Base-by-base conservation (phyloP, 2,329 filamentous ascomycete species). In the Hirsutella thompsonii region DNA sequence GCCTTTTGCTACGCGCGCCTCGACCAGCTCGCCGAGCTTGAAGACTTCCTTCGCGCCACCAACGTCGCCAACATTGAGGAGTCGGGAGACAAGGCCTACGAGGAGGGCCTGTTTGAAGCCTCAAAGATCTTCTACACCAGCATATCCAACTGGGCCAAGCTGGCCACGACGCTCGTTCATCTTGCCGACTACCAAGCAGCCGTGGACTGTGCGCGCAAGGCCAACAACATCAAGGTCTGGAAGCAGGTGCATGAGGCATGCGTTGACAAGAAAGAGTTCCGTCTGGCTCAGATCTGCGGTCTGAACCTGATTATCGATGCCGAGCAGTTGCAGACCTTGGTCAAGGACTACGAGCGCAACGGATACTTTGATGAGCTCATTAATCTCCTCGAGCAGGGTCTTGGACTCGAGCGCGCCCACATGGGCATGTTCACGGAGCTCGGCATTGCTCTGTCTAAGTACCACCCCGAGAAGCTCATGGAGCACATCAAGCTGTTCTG, bases 311-410 rank as follows among this genome's bases (percentile, higher is more conserved):
- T 98, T 54, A 82, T 98, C 20, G 90, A 98, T 63, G 92, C 93
- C 20, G 92, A 98, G 63, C 92, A 98, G 62, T 72, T 98, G 39
- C 78, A 88, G 57, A 82, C 86, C 51, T 78, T 98, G 29, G 90
- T 96, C 52, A 89, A 89, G 69, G 88, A 96, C 60, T 98, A 98
- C 59, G 93, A 98, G 74, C 75, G 76, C 50, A 90, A 94, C 52
- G 92, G 92, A 44, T 98, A 95, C 74, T 98, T 98, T 51, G 92
- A 98, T 52, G 92, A 98, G 68, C 83, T 98, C 47, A 98, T 98
- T 55, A 76, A 81, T 51, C 74, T 98, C 38, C 79, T 98, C 28
- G 90, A 98, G 67, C 89, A 93, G 57, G 92, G 93, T 53, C 78
- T 98, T 42, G 92, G 92, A 46, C 74, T 96, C 40, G 89, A 95